A percentile compares a stretch with the other conserved stretches of the same genome.
Evolutionary conservation across 2,329 filamentous ascomycete species (phyloP).

Genomic region (Verruconis gallopava): DNA sequence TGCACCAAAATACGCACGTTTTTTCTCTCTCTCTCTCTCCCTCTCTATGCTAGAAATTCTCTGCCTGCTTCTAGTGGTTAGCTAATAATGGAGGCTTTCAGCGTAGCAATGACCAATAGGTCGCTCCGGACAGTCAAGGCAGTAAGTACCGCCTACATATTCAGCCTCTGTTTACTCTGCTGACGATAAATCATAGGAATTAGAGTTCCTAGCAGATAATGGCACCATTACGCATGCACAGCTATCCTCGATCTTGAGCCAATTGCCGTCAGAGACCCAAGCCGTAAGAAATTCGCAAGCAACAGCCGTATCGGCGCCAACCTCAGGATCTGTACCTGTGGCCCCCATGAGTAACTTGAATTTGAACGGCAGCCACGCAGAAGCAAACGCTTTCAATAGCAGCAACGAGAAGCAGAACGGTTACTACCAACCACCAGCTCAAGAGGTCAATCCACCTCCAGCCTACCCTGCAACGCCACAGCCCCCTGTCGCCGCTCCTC

Average conservation of each 20-base stretch:
- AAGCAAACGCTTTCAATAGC: constrained; percentile 15
- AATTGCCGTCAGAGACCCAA: constrained; percentile 60
- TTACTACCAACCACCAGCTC: constrained; percentile 33
- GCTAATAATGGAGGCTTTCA: constrained; percentile 27
- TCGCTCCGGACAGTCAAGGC: constrained; percentile 80
- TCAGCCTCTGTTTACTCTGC: too few species aligned
- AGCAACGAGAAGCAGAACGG: constrained; percentile 25
- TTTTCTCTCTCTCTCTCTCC: background rate
- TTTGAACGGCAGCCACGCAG: constrained; percentile 13
- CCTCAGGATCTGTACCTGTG: constrained; percentile 19
- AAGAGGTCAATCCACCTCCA: constrained; percentile 38
- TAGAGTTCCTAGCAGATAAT: constrained; percentile 77
- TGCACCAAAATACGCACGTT: background rate
- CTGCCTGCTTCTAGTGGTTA: background rate
- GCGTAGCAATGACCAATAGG: constrained; percentile 58
- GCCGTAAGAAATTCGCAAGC: constrained; percentile 20
- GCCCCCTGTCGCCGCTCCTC: constrained; percentile 38
- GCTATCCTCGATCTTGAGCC: constrained; percentile 59
- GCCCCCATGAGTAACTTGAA: constrained; percentile 21
- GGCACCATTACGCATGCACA: constrained; percentile 62
- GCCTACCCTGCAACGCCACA: constrained; percentile 37
- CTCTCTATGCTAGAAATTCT: background rate
- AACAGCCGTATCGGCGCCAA: constrained; percentile 16
- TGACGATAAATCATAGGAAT: constrained; percentile 47
- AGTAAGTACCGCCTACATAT: constrained; percentile 36